Evolutionary conservation across 345 rosid genomes (phyloP).

Genomic region (Citrus mangshanensis): DNA sequence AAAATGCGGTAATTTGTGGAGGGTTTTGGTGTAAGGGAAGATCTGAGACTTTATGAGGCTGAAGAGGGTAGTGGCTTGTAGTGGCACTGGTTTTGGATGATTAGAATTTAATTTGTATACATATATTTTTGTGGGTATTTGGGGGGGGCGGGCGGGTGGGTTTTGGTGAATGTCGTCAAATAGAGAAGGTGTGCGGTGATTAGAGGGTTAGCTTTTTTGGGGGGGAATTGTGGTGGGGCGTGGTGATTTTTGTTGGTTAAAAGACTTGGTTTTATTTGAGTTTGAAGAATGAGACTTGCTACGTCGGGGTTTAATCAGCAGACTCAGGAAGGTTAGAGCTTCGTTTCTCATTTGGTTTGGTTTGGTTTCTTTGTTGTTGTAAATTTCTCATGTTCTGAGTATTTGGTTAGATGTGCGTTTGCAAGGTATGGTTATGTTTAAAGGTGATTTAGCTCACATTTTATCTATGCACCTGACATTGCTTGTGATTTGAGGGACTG

Average conservation of each 20-base stretch:
- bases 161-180: conserved; percentile 4
- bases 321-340: conserved; percentile 45
- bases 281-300: conserved; percentile 49
- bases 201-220: background rate
- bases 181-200: conserved; percentile 1
- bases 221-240: background rate
- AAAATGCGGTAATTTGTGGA: conserved; percentile 8
- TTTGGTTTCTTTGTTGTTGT: background rate
- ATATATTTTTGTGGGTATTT: background rate
- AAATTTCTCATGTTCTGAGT: background rate
- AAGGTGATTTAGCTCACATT: background rate
- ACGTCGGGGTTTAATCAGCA: conserved; percentile 50
- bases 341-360: background rate
- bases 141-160: conserved; percentile 9
- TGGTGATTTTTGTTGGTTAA: conserved; percentile 12
- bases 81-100: conserved; percentile 28
- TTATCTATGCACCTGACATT: background rate
- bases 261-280: conserved; percentile 6
- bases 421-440: background rate
- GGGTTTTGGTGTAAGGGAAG: background rate
- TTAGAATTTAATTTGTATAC: background rate
- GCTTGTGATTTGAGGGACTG: background rate
- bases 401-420: background rate
- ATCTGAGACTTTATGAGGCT: conserved; percentile 29
- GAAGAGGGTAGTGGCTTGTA: conserved; percentile 21